Evolutionary conservation across 495 filamentous ascomycete genomes (phyloP).

Genomic region (Letharia lupina): DNA sequence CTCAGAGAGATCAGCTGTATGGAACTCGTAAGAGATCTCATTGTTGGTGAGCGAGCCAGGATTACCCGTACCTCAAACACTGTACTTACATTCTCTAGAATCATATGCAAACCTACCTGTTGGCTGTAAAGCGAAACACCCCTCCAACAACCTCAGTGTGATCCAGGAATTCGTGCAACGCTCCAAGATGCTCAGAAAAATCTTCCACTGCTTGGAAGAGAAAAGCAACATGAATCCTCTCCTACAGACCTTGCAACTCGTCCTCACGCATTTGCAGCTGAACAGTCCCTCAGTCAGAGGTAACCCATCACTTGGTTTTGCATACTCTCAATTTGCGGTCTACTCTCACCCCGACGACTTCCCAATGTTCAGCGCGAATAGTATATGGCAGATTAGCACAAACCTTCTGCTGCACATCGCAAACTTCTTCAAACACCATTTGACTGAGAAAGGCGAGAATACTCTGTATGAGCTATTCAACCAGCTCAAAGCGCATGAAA

Average conservation of each 20-base stretch:
- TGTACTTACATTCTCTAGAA: constrained; percentile 15
- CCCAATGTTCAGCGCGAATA: constrained; percentile 14
- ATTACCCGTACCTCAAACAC: neutral
- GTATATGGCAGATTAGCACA: constrained; percentile 12
- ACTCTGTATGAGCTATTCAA: constrained; percentile 18
- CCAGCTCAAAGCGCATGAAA: constrained; percentile 16
- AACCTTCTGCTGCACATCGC: constrained; percentile 23
- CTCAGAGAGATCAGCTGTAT: constrained; percentile 16
- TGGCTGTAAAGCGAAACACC: neutral
- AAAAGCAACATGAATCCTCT: constrained; percentile 5
- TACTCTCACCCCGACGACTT: constrained; percentile 18
- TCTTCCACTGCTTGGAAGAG: neutral
- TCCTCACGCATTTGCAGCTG: constrained; percentile 19
- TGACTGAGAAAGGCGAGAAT: constrained; percentile 20
- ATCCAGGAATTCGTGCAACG: constrained; percentile 16
- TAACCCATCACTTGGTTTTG: constrained; percentile 9
- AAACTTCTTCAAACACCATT: constrained; percentile 28
- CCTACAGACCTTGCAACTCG: constrained; percentile 18
- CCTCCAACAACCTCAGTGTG: constrained; percentile 21
- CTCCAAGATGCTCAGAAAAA: constrained; percentile 17
- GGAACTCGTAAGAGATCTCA: constrained; percentile 22
- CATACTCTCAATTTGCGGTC: constrained; percentile 20
- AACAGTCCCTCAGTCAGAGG: constrained; percentile 4
- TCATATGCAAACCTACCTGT: constrained; percentile 9
- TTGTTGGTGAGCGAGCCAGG: constrained; percentile 18